Percentiles rank a stretch among this genome's conserved stretches.
These are phyloP conservation scores for Fallopia convolvulus DNA, from an alignment of 148 eudicot species.

Conservation along the genomic window DNA sequence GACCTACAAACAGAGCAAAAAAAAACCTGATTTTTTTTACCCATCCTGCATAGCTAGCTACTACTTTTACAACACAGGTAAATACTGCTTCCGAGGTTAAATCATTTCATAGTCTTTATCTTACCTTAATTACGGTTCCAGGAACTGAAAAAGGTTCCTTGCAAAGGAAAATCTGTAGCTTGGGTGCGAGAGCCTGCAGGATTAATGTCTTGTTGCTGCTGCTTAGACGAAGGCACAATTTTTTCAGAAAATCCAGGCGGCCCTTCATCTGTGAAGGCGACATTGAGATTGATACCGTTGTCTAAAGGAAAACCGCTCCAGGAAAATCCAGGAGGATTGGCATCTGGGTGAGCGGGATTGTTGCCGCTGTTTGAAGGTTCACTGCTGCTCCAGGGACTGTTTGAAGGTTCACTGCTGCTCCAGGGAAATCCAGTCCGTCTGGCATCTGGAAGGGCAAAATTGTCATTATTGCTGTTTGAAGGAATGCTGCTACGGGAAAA, in stretches of 20 bases:
- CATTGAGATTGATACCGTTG: not conserved
- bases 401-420: not conserved
- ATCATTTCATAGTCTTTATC: not conserved
- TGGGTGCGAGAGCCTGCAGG: not conserved
- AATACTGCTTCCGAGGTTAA: not conserved
- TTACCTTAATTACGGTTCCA: conserved; percentile 10
- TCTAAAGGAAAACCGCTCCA: not conserved
- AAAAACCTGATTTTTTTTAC: not conserved
- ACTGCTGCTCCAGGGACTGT: not conserved
- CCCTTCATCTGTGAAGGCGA: not conserved
- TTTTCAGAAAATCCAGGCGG: conserved; percentile 8
- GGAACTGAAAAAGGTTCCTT: not conserved
- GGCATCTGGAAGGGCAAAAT: not conserved
- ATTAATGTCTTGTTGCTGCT: conserved; percentile 3
- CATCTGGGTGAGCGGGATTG: not conserved
- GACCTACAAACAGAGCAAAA: conserved; percentile 5
- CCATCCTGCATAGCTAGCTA: conserved; percentile 8
- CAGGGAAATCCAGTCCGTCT: not conserved
- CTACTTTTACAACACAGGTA: not conserved
- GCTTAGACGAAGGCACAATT: not conserved
- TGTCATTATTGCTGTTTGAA: not conserved
- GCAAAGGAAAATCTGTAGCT: not conserved
- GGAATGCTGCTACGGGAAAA: not conserved
- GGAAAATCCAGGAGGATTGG: not conserved
- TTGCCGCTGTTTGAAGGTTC: not conserved